A percentile compares a stretch with the other conserved stretches of the same genome.
Conservation (phyloP, 2,329 filamentous ascomycete species). For the Ciborinia camelliae region DNA sequence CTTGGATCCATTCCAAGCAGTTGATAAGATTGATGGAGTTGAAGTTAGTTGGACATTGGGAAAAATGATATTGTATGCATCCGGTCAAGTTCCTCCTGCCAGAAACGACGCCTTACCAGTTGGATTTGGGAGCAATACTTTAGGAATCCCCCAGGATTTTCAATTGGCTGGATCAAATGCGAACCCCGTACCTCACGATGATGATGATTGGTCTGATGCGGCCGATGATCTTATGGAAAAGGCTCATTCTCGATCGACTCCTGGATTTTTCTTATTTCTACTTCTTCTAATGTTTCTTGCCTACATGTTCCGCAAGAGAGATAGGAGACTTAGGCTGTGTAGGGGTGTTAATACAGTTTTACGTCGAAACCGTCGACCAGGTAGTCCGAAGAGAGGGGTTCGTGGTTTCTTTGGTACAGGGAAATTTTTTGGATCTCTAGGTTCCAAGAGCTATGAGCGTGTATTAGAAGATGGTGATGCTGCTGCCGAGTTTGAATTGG, state of each 20-base stretch:
- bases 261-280: constrained; percentile 74
- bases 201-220: constrained; percentile 54
- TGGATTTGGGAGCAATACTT: constrained; percentile 84
- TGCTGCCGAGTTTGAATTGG: constrained; percentile 72
- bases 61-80: constrained; percentile 92
- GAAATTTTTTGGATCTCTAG: constrained; percentile 62
- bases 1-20: constrained; percentile 82
- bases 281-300: constrained; percentile 65
- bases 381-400: constrained; percentile 47
- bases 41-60: constrained; percentile 98
- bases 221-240: constrained; percentile 61
- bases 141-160: constrained; percentile 67
- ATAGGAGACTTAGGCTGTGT: constrained; percentile 63
- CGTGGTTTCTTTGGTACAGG: constrained; percentile 50
- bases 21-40: constrained; percentile 85
- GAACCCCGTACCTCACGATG: constrained; percentile 38
- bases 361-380: constrained; percentile 44
- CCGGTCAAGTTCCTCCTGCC: constrained; percentile 74
- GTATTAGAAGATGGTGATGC: constrained; percentile 78
- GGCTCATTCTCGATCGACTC: constrained; percentile 64
- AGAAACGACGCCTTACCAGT: constrained; percentile 66
- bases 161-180: constrained; percentile 68
- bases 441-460: constrained; percentile 66
- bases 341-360: constrained; percentile 48
- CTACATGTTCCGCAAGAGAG: constrained; percentile 76